Percentiles rank a stretch among this genome's conserved stretches.
phyloP scores from a whole-genome alignment of 768 basidiomycete genomes.

The Lenzites betulinus region DNA sequence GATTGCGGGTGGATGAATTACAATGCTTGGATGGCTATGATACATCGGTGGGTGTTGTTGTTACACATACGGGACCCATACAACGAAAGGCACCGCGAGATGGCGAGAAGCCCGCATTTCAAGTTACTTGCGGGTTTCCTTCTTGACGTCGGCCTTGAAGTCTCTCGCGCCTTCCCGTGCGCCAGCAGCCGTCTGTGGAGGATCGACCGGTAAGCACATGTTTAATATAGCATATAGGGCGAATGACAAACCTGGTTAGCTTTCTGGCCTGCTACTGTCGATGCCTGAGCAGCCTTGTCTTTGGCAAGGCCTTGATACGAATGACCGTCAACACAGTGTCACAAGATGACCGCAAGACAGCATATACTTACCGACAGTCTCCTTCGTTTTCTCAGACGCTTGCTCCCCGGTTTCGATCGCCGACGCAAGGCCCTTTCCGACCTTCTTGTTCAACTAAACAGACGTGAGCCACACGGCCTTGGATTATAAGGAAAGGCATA shows the following conservation, averaged over 20 bases:
- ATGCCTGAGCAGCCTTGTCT: conserved; percentile 40
- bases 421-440: conserved; percentile 41
- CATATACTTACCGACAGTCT: conserved; percentile 34
- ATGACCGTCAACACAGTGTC: not conserved
- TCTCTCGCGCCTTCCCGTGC: conserved; percentile 28
- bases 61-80: not conserved
- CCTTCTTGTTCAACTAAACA: conserved; percentile 42
- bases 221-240: not conserved
- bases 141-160: conserved; percentile 31
- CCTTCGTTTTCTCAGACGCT: conserved; percentile 41
- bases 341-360: not conserved
- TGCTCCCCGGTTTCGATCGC: conserved; percentile 46
- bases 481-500: no score
- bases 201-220: not conserved
- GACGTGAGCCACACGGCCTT: not conserved
- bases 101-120: not conserved
- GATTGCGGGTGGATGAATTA: no score
- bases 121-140: conserved; percentile 29
- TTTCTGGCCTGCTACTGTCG: conserved; percentile 39
- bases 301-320: conserved; percentile 35
- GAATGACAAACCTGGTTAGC: conserved; percentile 39
- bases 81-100: not conserved
- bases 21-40: no score
- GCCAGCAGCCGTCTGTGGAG: conserved; percentile 29
- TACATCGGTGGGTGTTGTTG: not conserved